A percentile compares a stretch with the other conserved stretches of the same genome.
Conservation (phyloP, 768 basidiomycete species). For the Paxillus involutus region DNA sequence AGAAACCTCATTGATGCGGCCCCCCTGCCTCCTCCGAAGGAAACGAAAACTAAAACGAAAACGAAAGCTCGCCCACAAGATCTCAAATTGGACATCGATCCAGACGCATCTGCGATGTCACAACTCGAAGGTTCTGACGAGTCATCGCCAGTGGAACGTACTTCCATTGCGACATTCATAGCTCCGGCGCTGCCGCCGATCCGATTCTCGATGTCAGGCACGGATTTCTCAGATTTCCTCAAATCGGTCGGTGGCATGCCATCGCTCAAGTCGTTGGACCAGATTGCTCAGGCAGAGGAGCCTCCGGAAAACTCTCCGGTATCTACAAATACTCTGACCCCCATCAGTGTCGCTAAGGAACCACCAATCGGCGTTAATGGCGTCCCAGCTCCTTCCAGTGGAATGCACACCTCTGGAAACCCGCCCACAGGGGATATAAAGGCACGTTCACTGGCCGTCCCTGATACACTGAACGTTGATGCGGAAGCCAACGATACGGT, state of each 20-base stretch:
- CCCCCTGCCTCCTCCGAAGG: constrained; percentile 50
- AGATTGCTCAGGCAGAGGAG: constrained; percentile 45
- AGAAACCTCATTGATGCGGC: constrained; percentile 26
- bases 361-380: not conserved
- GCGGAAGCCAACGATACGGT: constrained; percentile 13
- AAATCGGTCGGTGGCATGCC: constrained; percentile 54
- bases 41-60: constrained; percentile 24
- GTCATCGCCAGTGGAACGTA: constrained; percentile 63
- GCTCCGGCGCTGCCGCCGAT: constrained; percentile 89
- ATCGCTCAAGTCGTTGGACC: constrained; percentile 46
- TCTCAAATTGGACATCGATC: constrained; percentile 25
- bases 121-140: constrained; percentile 49
- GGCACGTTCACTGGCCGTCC: not conserved
- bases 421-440: not conserved
- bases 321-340: constrained; percentile 17
- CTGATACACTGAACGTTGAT: not conserved
- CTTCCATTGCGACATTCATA: constrained; percentile 74
- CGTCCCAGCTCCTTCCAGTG: not conserved
- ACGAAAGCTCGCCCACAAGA: constrained; percentile 25
- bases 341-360: constrained; percentile 3
- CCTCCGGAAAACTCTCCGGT: constrained; percentile 15
- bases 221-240: constrained; percentile 79
- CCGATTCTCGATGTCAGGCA: constrained; percentile 82
- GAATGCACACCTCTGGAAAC: not conserved
- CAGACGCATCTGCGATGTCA: constrained; percentile 15